phyloP scores from a whole-genome alignment of 176 grass and related monocot genomes.

The Ensete ventricosum region DNA sequence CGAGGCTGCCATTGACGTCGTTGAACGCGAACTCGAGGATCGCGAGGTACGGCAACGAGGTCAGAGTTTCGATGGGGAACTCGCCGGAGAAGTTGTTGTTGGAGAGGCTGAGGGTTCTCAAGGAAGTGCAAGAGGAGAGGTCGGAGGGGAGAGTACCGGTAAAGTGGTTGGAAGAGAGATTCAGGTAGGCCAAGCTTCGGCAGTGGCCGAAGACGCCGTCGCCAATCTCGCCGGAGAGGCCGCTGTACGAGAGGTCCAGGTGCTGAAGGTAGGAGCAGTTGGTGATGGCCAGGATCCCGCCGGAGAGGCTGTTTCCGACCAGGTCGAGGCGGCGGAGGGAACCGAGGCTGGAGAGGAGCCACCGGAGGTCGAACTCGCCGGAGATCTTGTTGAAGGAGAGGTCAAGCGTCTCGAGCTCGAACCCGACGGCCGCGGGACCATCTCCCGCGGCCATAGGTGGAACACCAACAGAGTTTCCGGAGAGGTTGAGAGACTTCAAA shows the following conservation, averaged over 20 bases:
- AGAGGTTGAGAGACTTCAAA: slow-evolving; percentile 49
- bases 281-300: not conserved
- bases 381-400: slow-evolving; percentile 68
- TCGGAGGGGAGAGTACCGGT: slow-evolving; percentile 4
- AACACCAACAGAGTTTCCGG: slow-evolving; percentile 14
- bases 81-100: slow-evolving; percentile 20
- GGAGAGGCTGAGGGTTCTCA: slow-evolving; percentile 4
- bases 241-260: slow-evolving; percentile 8
- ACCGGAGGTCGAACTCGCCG: slow-evolving; percentile 40
- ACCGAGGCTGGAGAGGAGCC: slow-evolving; percentile 10
- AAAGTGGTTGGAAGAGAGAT: slow-evolving; percentile 20
- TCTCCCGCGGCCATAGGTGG: not conserved
- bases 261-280: slow-evolving; percentile 18
- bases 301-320: not conserved
- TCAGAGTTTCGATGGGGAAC: slow-evolving; percentile 7
- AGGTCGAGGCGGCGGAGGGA: slow-evolving; percentile 2
- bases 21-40: slow-evolving; percentile 19
- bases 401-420: slow-evolving; percentile 46
- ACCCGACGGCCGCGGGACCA: not conserved
- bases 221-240: slow-evolving; percentile 1
- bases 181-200: slow-evolving; percentile 5
- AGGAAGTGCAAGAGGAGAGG: slow-evolving; percentile 14
- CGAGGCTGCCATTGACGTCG: not conserved
- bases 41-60: not conserved
- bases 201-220: not conserved